Percentiles rank a stretch among this genome's conserved stretches.
Evolutionary conservation across 805 yeast genomes (phyloP).

Genomic region (Trichomonascus vanleenenianus): DNA sequence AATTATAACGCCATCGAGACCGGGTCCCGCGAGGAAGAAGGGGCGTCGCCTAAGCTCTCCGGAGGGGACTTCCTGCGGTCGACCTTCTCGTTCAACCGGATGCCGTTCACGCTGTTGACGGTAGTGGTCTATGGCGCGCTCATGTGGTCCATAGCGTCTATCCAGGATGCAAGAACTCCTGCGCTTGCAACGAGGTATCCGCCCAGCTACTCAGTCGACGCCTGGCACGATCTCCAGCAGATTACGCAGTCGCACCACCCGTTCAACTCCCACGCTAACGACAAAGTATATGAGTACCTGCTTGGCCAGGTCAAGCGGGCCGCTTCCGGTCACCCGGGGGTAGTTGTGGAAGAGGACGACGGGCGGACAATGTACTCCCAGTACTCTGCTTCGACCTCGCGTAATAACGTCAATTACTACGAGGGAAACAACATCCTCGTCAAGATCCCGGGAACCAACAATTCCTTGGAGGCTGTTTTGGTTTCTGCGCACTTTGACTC

Average conservation of each 20-base stretch:
- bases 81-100: conserved; percentile 18
- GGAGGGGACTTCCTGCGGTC: conserved; percentile 10
- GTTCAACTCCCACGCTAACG: conserved; percentile 42
- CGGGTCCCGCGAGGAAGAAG: background rate
- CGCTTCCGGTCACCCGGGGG: conserved; percentile 23
- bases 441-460: conserved; percentile 57
- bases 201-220: conserved; percentile 13
- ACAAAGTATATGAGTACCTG: conserved; percentile 64
- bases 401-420: conserved; percentile 53
- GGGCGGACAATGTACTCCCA: conserved; percentile 42
- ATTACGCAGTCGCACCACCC: background rate
- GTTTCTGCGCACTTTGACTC: conserved; percentile 85
- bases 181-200: conserved; percentile 7
- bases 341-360: conserved; percentile 35
- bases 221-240: conserved; percentile 70
- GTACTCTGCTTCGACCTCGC: conserved; percentile 35
- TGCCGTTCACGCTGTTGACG: conserved; percentile 17
- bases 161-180: conserved; percentile 2
- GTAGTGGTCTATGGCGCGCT: conserved; percentile 11
- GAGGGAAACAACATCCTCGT: conserved; percentile 80
- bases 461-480: conserved; percentile 54
- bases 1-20: too few species aligned
- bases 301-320: conserved; percentile 35
- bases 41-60: background rate
- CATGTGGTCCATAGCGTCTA: conserved; percentile 1